Base-by-base conservation (phyloP, 192 early-diverging fungal genomes). In the Chytriomyces sp. region DNA sequence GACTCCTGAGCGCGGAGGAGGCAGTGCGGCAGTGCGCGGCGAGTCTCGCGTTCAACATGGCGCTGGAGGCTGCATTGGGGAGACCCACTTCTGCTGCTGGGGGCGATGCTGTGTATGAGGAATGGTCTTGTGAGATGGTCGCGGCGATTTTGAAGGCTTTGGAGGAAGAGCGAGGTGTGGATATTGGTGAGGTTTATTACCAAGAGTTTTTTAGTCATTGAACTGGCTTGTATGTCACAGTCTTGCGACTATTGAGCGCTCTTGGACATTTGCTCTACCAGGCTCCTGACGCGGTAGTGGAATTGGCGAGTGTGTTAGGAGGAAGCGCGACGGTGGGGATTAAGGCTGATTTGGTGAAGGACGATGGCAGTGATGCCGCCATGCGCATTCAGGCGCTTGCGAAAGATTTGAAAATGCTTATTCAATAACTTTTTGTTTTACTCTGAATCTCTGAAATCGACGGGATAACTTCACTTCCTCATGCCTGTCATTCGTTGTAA, bases 61-160 rank as follows among this genome's bases (percentile, higher is more conserved):
- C 86, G 1, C 70, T 84, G 82, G 10, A 77, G 69, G 30, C 77
- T 73, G 56, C 36, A 19, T 8, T 54, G 4, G 33, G 22, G 53
- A 41, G 67, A 41, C 73, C 77, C 14, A 64, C 34, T 5, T 67
- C 63, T 3, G 77, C 80, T 12, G 60, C 63, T 12, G 72, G 39
- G 7, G 70, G 3, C 1, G 62, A 70, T 59, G 39, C 69, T 58
- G 17, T 83, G 1, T 86, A 86, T 53, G 89, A 90, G 75, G 90
- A 91, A 36, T 93, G 92, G 92, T 71, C 78, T 28, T 73, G 82
- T 17, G 91, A 93, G 64, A 65, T 90, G 41, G 75, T 88, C 7
- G 89, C 89, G 44, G 92, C 91, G 1, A 75, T 90, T 38, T 72
- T 75, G 0, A 79, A 83, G 17, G 87, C 89, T 10, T 61, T 93